These are phyloP conservation scores for Cryptococcus deneoformans DNA, from an alignment of 1,284 basidiomycete genomes.

Conservation along the genomic window DNA sequence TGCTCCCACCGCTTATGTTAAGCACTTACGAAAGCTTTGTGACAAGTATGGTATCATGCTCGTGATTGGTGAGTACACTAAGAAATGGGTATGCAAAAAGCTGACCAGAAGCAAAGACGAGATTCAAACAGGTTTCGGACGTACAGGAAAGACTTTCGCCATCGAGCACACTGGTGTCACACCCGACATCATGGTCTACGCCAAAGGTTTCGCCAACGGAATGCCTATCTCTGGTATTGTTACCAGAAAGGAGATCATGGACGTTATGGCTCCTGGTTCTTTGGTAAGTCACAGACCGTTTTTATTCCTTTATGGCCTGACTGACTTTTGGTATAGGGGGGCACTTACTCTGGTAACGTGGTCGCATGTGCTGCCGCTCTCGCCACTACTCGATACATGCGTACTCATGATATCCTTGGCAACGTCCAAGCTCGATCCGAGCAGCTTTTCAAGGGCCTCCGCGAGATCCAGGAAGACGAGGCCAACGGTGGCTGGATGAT, in stretches of 20 bases:
- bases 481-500: constrained; percentile 55
- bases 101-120: constrained; percentile 36
- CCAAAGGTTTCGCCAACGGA: constrained; percentile 60
- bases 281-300: constrained; percentile 14
- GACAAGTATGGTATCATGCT: constrained; percentile 70
- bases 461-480: constrained; percentile 45
- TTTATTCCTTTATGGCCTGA: not conserved
- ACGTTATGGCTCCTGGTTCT: constrained; percentile 28
- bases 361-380: constrained; percentile 80
- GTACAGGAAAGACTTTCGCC: constrained; percentile 66
- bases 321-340: constrained; percentile 14
- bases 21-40: constrained; percentile 74
- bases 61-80: constrained; percentile 71
- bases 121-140: constrained; percentile 37
- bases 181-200: constrained; percentile 80
- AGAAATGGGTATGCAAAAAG: not conserved
- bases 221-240: constrained; percentile 89
- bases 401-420: constrained; percentile 57
- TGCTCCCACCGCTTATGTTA: constrained; percentile 72
- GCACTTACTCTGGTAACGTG: constrained; percentile 66
- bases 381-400: constrained; percentile 50
- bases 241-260: constrained; percentile 73
- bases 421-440: constrained; percentile 70
- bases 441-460: constrained; percentile 64
- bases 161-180: constrained; percentile 64